These are phyloP conservation scores for Ashbya aceris DNA, from an alignment of 1,139 yeast genomes.

Conservation along the genomic window DNA sequence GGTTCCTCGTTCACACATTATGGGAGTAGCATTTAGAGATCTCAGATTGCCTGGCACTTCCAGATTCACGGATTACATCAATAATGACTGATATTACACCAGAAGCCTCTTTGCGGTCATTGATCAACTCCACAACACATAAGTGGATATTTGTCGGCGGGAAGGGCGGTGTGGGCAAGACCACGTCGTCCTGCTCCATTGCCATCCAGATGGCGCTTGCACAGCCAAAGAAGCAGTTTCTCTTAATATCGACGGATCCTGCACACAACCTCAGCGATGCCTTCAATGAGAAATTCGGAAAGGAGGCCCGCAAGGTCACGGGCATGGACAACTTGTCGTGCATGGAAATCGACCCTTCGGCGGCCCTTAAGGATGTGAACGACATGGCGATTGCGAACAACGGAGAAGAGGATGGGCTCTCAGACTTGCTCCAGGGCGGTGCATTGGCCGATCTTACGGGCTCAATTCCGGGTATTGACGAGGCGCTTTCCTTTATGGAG, in stretches of 20 bases:
- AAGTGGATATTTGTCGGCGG: constrained; percentile 99
- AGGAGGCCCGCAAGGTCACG: constrained; percentile 88
- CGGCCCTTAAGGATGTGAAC: constrained; percentile 83
- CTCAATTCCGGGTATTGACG: constrained; percentile 95
- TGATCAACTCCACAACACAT: constrained; percentile 56
- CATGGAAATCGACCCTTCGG: constrained; percentile 97
- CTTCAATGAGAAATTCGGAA: constrained; percentile 94
- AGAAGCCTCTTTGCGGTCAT: constrained; percentile 61
- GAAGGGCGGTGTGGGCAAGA: constrained; percentile 98
- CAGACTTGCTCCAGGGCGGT: constrained; percentile 29
- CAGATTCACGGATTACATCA: not conserved
- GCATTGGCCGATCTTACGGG: constrained; percentile 81
- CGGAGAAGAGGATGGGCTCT: constrained; percentile 20
- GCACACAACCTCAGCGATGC: constrained; percentile 97
- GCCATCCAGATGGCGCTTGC: constrained; percentile 84
- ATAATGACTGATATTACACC: constrained; percentile 31
- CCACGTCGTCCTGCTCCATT: constrained; percentile 91
- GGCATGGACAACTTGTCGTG: constrained; percentile 83
- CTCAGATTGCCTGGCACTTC: too few species aligned
- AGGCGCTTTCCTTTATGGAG: constrained; percentile 94
- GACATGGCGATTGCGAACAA: constrained; percentile 35
- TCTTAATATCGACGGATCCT: constrained; percentile 93
- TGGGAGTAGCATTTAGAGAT: too few species aligned
- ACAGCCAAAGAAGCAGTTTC: constrained; percentile 70
- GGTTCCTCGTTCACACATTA: too few species aligned